A percentile compares a stretch with the other conserved stretches of the same genome.
These are phyloP conservation scores for Blastomyces percursus DNA, from an alignment of 2,329 filamentous ascomycete species.

Conservation along the genomic window DNA sequence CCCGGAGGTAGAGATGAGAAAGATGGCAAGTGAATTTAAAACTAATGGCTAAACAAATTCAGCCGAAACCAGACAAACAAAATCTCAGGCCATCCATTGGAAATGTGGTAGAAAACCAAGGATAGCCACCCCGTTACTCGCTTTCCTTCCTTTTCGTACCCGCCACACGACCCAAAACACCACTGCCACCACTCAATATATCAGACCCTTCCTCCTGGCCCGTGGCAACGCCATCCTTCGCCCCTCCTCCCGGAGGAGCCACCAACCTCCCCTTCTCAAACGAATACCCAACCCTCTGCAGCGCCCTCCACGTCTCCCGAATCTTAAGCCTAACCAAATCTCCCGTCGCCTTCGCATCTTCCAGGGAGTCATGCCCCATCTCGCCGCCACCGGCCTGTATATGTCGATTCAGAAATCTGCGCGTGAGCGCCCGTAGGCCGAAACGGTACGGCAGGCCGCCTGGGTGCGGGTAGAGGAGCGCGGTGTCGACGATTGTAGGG, in stretches of 20 bases:
- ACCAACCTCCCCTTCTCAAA: conserved; percentile 40
- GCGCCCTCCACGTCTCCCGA: conserved; percentile 54
- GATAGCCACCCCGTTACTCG: background rate
- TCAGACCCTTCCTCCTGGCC: conserved; percentile 4
- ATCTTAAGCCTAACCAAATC: conserved; percentile 69
- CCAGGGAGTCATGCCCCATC: conserved; percentile 76
- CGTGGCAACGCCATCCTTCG: conserved; percentile 12
- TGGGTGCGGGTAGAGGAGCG: conserved; percentile 70
- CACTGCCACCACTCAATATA: background rate
- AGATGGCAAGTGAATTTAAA: background rate
- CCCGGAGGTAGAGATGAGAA: background rate
- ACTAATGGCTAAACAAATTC: background rate
- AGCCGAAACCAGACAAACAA: background rate
- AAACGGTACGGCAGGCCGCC: conserved; percentile 65
- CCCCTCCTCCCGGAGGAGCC: background rate
- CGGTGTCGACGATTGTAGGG: conserved; percentile 72
- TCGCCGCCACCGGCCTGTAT: conserved; percentile 61
- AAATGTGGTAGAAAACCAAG: background rate
- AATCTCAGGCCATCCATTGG: background rate
- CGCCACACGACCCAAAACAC: conserved; percentile 8
- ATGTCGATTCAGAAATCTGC: conserved; percentile 55
- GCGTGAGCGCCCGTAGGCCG: conserved; percentile 64
- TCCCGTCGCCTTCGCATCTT: conserved; percentile 81
- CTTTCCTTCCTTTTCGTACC: conserved; percentile 22
- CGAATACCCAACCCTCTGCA: conserved; percentile 53